A percentile compares a stretch with the other conserved stretches of the same genome.
phyloP scores from a whole-genome alignment of 352 stramenopile species.

The Globisporangium paroecandrum region DNA sequence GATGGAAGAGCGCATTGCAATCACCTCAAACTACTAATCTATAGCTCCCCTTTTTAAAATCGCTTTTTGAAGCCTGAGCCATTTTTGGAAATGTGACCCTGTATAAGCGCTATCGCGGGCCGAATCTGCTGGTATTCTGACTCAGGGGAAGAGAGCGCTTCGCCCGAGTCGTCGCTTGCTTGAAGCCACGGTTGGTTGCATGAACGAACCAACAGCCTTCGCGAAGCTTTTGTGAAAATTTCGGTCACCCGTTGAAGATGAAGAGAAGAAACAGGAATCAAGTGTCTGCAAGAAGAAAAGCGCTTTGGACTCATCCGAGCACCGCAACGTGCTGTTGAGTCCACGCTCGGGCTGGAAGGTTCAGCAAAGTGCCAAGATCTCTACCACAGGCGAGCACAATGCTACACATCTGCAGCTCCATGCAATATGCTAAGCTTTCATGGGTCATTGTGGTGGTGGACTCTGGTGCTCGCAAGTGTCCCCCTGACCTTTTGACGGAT shows the following conservation, averaged over 20 bases:
- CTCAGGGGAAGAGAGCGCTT: background rate
- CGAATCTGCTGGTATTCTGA: background rate
- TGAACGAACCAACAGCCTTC: background rate
- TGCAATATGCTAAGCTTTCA: too few relatives aligned
- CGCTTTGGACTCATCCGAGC: background rate
- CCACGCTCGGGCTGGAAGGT: background rate
- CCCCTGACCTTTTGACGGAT: background rate
- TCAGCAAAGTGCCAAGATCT: background rate
- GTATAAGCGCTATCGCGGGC: background rate
- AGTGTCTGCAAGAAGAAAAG: background rate
- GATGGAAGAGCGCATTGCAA: background rate
- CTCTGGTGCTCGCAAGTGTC: background rate
- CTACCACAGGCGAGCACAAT: too few relatives aligned
- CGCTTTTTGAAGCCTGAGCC: background rate
- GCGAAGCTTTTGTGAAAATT: background rate
- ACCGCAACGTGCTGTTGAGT: background rate
- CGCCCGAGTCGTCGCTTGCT: background rate
- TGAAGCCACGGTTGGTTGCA: background rate
- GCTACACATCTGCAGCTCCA: too few relatives aligned
- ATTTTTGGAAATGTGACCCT: background rate
- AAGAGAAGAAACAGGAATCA: conserved; percentile 5
- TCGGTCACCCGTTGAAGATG: conserved; percentile 3
- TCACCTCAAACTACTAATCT: background rate
- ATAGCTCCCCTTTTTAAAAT: background rate
- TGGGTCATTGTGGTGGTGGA: background rate